Evolutionary conservation across 2,329 filamentous ascomycete species (phyloP), one percentile per base, ranked within the genome.

Genomic region (Monilinia vaccinii-corymbosi): DNA sequence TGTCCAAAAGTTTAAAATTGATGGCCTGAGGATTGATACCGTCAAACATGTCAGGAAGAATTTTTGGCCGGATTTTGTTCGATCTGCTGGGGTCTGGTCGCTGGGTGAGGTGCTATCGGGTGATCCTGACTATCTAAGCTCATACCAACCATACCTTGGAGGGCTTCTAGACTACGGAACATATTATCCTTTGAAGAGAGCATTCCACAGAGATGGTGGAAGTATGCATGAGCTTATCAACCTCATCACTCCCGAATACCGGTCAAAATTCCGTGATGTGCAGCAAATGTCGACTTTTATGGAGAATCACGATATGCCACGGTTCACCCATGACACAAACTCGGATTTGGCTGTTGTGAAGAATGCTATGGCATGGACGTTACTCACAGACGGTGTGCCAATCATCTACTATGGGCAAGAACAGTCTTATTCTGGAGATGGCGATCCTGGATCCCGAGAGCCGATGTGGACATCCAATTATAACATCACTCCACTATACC

Each of bases 111-210:
- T 85, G 8, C 77, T 84, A 73, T 75, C 32, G 72, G 74, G 4
- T 73, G 75, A 61, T 73, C 75, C 6, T 72, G 67, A 55, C 67
- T 75, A 36, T 9, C 34, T 58, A 25, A 56, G 50, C 34, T 32
- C 75, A 18, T 85, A 82, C 68, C 76, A 80, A 45, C 71, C 74
- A 56, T 70, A 76, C 58, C 77, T 84, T 73, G 75, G 76, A 16
- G 82, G 81, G 16, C 72, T 86, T 48, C 72, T 86, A 61, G 83
- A 86, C 73, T 86, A 84, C 64, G 75, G 79, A 0, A 71, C 74
- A 62, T 80, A 75, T 49, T 62, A 63, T 42, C 60, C 62, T 21
- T n/a, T 62, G 13, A 56, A 62, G 14, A 59, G 60, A 38, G 61
- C 61, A 6, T 61, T 61, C 34, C 38, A 62, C 23, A 44, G 48